Evolutionary conservation across 2,329 filamentous ascomycete species (phyloP).

Genomic region (Botrytis hyacinthi): DNA sequence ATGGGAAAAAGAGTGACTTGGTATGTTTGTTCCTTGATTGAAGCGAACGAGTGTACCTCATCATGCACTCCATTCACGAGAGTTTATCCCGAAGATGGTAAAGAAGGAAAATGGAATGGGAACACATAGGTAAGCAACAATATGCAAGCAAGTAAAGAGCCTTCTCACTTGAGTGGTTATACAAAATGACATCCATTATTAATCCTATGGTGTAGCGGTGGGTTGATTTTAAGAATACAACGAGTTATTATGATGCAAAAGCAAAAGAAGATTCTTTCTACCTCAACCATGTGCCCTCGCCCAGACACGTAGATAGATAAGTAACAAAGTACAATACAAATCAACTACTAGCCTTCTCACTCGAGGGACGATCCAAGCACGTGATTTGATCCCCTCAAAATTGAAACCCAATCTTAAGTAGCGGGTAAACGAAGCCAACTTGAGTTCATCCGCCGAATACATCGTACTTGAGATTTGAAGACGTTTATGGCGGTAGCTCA

Average conservation of each 20-base stretch:
- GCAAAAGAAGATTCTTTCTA: neutral
- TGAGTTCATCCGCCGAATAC: neutral
- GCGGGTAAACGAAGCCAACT: neutral
- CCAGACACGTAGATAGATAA: neutral
- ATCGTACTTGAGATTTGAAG: neutral
- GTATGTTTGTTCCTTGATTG: neutral
- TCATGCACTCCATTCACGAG: neutral
- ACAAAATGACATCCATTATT: neutral
- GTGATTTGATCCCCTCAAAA: neutral
- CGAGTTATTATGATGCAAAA: neutral
- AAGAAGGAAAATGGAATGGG: neutral
- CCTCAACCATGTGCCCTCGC: neutral
- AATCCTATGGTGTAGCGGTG: neutral
- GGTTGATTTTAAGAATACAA: neutral
- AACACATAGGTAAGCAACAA: slow-evolving; percentile 11
- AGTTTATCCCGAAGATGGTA: neutral
- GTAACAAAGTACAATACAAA: neutral
- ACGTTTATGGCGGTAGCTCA: neutral
- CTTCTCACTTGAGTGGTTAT: neutral
- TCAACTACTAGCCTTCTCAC: neutral
- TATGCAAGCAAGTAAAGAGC: neutral
- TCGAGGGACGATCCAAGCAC: neutral
- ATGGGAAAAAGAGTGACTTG: neutral
- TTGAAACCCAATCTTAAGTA: neutral
- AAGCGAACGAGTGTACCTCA: neutral